Conservation (phyloP, 2,329 filamentous ascomycete species). For the Aureobasidium sp. region DNA sequence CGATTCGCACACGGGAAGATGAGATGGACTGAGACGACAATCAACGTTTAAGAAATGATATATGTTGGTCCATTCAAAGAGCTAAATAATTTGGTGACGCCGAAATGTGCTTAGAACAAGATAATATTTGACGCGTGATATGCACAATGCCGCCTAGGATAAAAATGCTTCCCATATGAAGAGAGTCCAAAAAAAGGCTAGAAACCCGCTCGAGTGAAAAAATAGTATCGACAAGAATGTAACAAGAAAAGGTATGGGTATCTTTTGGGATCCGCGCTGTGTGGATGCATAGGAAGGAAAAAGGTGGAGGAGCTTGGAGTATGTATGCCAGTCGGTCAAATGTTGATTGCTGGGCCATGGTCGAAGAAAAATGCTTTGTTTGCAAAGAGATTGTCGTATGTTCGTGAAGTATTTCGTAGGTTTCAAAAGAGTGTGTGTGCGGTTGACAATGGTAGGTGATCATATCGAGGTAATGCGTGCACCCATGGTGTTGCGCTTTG, state of each 20-base stretch:
- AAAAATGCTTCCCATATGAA: neutral
- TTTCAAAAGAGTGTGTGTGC: neutral
- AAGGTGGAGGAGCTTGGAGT: neutral
- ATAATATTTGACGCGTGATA: neutral
- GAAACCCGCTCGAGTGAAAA: neutral
- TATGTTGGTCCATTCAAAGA: neutral
- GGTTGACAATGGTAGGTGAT: neutral
- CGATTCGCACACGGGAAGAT: no score
- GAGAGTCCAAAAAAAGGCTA: neutral
- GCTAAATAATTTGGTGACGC: neutral
- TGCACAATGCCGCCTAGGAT: neutral
- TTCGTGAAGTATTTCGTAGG: conserved; percentile 1
- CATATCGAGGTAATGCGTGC: conserved; percentile 15
- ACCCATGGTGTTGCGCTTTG: conserved; percentile 16
- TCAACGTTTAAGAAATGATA: neutral
- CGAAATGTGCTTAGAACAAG: neutral
- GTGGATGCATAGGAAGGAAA: conserved; percentile 2
- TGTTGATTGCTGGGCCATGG: neutral
- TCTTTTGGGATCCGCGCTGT: conserved; percentile 1
- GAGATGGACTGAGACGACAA: no score
- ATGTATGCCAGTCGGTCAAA: neutral
- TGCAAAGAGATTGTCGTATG: neutral
- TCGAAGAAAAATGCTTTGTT: neutral
- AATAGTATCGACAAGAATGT: conserved; percentile 1
- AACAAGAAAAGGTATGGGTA: neutral